A percentile compares a stretch with the other conserved stretches of the same genome.
These are phyloP conservation scores for Aspergillus tamarii DNA, from an alignment of 2,329 filamentous ascomycete species.

Conservation along the genomic window DNA sequence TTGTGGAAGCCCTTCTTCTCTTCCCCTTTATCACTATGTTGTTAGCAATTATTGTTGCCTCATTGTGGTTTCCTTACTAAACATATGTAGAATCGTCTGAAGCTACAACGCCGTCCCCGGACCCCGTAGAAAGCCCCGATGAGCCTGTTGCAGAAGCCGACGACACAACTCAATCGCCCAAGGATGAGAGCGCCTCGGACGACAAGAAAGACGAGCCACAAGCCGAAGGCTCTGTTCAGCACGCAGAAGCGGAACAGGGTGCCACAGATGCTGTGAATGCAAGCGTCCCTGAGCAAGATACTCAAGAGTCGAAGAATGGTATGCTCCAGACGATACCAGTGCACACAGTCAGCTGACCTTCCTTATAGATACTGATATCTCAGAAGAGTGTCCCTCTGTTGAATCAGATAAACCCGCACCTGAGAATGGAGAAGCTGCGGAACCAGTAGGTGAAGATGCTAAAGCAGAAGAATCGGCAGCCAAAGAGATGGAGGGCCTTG, in stretches of 20 bases:
- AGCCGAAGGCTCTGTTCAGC: constrained; percentile 3
- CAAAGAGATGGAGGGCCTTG: constrained; percentile 15
- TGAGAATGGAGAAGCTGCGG: constrained; percentile 39
- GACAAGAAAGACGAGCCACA: constrained; percentile 9
- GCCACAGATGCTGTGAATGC: constrained; percentile 8
- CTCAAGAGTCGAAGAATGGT: constrained; percentile 30
- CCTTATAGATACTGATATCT: constrained; percentile 38
- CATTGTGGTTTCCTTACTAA: constrained; percentile 16
- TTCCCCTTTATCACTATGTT: background rate
- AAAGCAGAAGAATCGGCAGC: constrained; percentile 26
- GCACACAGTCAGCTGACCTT: constrained; percentile 16
- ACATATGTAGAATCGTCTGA: constrained; percentile 29
- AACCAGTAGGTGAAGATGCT: constrained; percentile 37
- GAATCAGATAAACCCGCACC: constrained; percentile 36
- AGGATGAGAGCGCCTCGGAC: constrained; percentile 4
- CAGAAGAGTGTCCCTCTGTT: constrained; percentile 35
- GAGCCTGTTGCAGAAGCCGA: constrained; percentile 16
- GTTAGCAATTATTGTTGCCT: background rate
- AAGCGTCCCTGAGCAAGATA: constrained; percentile 11
- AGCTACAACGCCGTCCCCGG: constrained; percentile 29
- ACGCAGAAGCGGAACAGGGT: constrained; percentile 13
- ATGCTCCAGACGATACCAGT: constrained; percentile 11
- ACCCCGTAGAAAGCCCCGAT: constrained; percentile 24
- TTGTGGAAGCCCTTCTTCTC: background rate
- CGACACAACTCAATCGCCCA: constrained; percentile 10